Percentiles rank a stretch among this genome's conserved stretches.
These are phyloP conservation scores for Babesia ovis DNA, from an alignment of 169 alveolate genomes.

Conservation along the genomic window DNA sequence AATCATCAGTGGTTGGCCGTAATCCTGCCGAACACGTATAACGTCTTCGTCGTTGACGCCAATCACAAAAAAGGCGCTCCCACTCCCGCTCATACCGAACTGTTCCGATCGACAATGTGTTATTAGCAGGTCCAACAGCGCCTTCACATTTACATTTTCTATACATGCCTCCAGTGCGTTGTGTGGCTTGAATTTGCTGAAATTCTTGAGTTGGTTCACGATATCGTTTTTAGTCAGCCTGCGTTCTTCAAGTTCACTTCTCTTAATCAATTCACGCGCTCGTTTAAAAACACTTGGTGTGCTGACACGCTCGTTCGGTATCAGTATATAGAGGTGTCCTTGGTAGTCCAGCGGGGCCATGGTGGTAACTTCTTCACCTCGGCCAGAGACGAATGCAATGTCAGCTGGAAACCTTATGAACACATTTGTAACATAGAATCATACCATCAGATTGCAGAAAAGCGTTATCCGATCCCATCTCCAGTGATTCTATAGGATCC, in stretches of 20 bases:
- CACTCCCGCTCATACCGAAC: conserved; percentile 65
- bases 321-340: conserved; percentile 38
- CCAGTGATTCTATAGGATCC: conserved; percentile 32
- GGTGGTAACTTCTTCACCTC: conserved; percentile 46
- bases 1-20: conserved; percentile 37
- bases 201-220: background rate
- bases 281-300: conserved; percentile 28
- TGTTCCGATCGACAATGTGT: background rate
- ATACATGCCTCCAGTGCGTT: conserved; percentile 57
- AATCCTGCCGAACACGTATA: conserved; percentile 18
- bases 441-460: conserved; percentile 54
- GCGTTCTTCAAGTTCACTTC: background rate
- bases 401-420: background rate
- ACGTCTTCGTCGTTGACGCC: conserved; percentile 36
- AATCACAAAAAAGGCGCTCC: conserved; percentile 47
- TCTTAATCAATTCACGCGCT: conserved; percentile 19
- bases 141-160: conserved; percentile 13
- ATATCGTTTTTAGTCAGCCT: background rate
- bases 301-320: conserved; percentile 55
- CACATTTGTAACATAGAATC: background rate
- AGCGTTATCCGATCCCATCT: conserved; percentile 73
- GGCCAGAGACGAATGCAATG: conserved; percentile 47
- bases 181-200: conserved; percentile 13
- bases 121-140: conserved; percentile 5
- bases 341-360: conserved; percentile 3